Evolutionary conservation across 2,329 filamentous ascomycete genomes (phyloP), one percentile per base, ranked within the genome.

Genomic region (Cladosporium austrohemisphaericum): DNA sequence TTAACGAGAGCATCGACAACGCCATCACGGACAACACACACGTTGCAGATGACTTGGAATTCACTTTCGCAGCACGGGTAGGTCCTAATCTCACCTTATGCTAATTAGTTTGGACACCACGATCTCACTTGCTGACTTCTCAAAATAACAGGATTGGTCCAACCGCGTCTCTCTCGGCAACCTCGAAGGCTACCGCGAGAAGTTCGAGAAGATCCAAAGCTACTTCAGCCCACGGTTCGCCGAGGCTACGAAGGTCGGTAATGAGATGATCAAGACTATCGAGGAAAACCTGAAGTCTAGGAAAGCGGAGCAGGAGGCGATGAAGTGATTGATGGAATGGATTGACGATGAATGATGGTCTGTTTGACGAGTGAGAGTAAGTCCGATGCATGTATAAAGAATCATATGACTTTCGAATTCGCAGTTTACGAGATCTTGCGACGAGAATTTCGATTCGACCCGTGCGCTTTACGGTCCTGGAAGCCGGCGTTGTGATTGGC

Each of bases 181-280:
- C 67, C 97, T 97, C 65, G 88, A 95, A 58, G 88, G 87, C 29
- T 98, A 95, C 77, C 79, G 85, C 57, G 88, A 94, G 74, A 82
- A 94, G 51, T 98, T 98, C 65, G 82, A 93, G 64, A 84, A 82
- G 58, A 95, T 94, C 44, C 91, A 96, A 69, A 75, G 76, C 56
- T 98, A 95, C 74, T 98, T 98, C 68, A 83, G 90, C 66, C 89
- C 90, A 2, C 76, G 92, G 25, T 96, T 98, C 64, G 81, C 83
- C 1, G 91, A 94, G 65, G 93, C 93, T 5, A 88, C 85, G 45
- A 83, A 84, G 60, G 75, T 98, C 29, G 93, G 93, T 2, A 95
- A 96, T 65, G 86, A 91, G 66, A 98, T 98, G 93, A 94, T 98
- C 70, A 90, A 85, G 75, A 93, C 89, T 36, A 93, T 98, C 61